A percentile compares a stretch with the other conserved stretches of the same genome.
Conservation (phyloP, 306 rosid species). For the Prunus mira region DNA sequence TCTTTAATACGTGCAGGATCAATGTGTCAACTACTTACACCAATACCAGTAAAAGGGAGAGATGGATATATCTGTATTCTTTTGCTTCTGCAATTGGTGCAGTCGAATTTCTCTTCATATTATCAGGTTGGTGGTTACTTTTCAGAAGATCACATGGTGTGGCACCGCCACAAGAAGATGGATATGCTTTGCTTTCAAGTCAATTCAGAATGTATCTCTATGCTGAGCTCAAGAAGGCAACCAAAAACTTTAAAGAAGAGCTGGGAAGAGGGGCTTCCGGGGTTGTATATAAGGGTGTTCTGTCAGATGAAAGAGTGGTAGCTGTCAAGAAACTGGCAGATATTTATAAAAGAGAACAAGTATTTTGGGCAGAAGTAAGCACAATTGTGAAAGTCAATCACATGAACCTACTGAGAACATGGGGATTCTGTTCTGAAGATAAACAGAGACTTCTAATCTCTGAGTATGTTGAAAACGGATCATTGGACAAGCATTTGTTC, state of each 20-base stretch:
- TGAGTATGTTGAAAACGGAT: slow-evolving; percentile 43
- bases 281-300: slow-evolving; percentile 33
- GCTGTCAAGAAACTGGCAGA: slow-evolving; percentile 36
- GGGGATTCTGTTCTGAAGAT: slow-evolving; percentile 46
- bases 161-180: neutral
- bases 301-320: slow-evolving; percentile 19
- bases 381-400: slow-evolving; percentile 44
- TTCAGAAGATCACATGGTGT: slow-evolving; percentile 16
- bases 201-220: slow-evolving; percentile 19
- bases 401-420: slow-evolving; percentile 41
- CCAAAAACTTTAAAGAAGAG: slow-evolving; percentile 36
- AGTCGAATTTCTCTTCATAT: neutral
- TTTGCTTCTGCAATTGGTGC: slow-evolving; percentile 1
- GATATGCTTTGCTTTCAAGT: neutral
- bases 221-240: slow-evolving; percentile 40
- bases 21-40: no score
- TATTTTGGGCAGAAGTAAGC: slow-evolving; percentile 45
- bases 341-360: slow-evolving; percentile 32
- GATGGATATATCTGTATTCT: slow-evolving; percentile 8
- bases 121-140: neutral
- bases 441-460: slow-evolving; percentile 42
- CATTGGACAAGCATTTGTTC: slow-evolving; percentile 25
- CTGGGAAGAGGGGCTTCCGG: slow-evolving; percentile 46
- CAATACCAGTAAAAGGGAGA: neutral
- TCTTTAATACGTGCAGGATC: neutral